Evolutionary conservation across 2,329 filamentous ascomycete genomes (phyloP).

Genomic region (Hymenotorrendiella dingleyae): DNA sequence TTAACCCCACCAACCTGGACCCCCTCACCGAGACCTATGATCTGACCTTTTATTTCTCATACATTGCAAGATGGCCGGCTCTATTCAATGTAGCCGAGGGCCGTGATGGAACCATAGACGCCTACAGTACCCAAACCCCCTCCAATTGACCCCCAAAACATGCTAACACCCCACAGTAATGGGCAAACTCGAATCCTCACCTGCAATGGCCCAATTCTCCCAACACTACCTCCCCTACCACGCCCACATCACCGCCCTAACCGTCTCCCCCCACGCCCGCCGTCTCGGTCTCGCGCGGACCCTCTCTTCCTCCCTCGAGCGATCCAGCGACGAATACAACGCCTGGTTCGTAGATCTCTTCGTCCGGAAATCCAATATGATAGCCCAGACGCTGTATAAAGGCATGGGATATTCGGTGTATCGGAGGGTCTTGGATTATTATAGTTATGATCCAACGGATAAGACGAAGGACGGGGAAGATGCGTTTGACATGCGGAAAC

Average conservation of each 20-base stretch:
- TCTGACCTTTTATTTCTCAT: slow-evolving; percentile 90
- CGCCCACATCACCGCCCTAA: slow-evolving; percentile 93
- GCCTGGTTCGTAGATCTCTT: slow-evolving; percentile 97
- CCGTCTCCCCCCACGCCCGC: slow-evolving; percentile 80
- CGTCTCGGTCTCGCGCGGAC: slow-evolving; percentile 82
- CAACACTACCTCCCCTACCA: slow-evolving; percentile 98
- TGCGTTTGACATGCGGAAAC: slow-evolving; percentile 95
- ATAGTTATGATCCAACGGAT: slow-evolving; percentile 73
- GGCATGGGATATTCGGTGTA: slow-evolving; percentile 90
- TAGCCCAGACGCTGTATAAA: slow-evolving; percentile 83
- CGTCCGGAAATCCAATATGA: slow-evolving; percentile 80
- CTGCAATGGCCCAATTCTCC: slow-evolving; percentile 61
- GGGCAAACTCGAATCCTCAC: slow-evolving; percentile 90
- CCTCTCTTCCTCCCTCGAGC: slow-evolving; percentile 74
- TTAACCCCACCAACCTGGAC: slow-evolving; percentile 94
- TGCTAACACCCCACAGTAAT: slow-evolving; percentile 59
- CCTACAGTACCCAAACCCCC: slow-evolving; percentile 67
- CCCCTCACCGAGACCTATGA: slow-evolving; percentile 98
- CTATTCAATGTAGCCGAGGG: slow-evolving; percentile 91
- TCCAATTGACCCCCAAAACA: neutral
- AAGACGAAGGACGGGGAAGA: slow-evolving; percentile 78
- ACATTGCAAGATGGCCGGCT: slow-evolving; percentile 91
- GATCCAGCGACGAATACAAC: slow-evolving; percentile 72
- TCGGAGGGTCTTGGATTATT: slow-evolving; percentile 84
- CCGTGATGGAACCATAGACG: slow-evolving; percentile 79